These are phyloP conservation scores for Cercophora newfieldiana DNA, from an alignment of 495 filamentous ascomycete genomes.

Conservation along the genomic window DNA sequence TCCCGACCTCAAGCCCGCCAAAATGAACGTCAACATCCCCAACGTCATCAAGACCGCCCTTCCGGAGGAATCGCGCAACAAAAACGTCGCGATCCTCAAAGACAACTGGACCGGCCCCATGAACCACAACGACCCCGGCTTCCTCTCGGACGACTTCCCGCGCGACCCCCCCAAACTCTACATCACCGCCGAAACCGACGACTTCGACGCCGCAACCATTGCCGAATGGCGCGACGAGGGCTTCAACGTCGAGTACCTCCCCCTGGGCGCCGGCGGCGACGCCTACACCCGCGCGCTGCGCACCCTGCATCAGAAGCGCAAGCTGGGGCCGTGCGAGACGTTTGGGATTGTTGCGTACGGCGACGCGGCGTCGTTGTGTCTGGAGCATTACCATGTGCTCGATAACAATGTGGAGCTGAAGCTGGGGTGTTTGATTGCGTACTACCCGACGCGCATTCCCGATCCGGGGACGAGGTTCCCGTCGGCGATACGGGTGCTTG, in stretches of 20 bases:
- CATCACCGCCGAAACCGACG: slow-evolving; percentile 60
- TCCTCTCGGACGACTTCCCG: slow-evolving; percentile 39
- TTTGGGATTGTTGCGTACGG: slow-evolving; percentile 42
- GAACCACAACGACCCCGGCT: slow-evolving; percentile 40
- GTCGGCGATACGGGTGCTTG: slow-evolving; percentile 41
- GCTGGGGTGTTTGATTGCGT: slow-evolving; percentile 50
- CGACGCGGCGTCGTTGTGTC: slow-evolving; percentile 35
- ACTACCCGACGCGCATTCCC: slow-evolving; percentile 48
- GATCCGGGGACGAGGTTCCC: slow-evolving; percentile 45
- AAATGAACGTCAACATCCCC: slow-evolving; percentile 37
- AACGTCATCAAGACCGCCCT: slow-evolving; percentile 34
- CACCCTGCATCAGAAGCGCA: slow-evolving; percentile 18
- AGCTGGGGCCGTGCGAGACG: slow-evolving; percentile 36
- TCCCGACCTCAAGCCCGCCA: too few relatives aligned
- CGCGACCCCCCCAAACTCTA: slow-evolving; percentile 56
- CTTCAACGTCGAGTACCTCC: slow-evolving; percentile 63
- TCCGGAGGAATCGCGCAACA: slow-evolving; percentile 26
- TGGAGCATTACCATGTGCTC: slow-evolving; percentile 38
- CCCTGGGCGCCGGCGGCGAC: slow-evolving; percentile 54
- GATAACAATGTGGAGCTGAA: slow-evolving; percentile 46
- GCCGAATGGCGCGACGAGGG: slow-evolving; percentile 66
- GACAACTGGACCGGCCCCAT: slow-evolving; percentile 25
- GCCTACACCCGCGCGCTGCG: slow-evolving; percentile 52
- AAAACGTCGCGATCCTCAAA: slow-evolving; percentile 37
- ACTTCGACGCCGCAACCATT: slow-evolving; percentile 60